Base-by-base conservation (phyloP, 108 stramenopile species). In the Pseudonitzschia multiseries region DNA sequence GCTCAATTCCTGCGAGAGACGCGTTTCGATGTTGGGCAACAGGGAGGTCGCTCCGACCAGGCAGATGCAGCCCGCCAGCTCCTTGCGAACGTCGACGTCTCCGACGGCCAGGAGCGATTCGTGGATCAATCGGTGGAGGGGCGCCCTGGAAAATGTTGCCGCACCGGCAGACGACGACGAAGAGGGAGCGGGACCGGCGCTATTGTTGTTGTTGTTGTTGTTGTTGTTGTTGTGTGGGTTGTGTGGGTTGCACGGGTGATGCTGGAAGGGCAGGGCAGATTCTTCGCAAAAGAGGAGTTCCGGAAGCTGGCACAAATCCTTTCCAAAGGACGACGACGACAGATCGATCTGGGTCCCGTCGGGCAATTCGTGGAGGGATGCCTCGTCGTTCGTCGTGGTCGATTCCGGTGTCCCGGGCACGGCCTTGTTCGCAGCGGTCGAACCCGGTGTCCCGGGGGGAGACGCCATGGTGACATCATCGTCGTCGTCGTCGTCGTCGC, bases 71-170 rank as follows among this genome's bases (percentile, higher is more conserved):
- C 72, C 71, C 15, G 81, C 77, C 20, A 95, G 79, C 50, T 95
- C 94, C 78, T 91, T 95, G 63, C 94, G 88, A 65, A 81, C 76
- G 66, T 91, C 90, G 29, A 83, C 90, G 65, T 95, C 94, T 40
- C 86, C 83, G 18, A 94, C 82, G 56, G 90, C 78, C 28, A 81
- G 70, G 2, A 96, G 81, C 26, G 92, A 92, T 68, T 81, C 68
- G 29, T 87, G 81, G 40, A 93, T 78, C 46, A 91, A 65, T 68
- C 89, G 50, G 59, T 90, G 94, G 1, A 96, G 77, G 13, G 94
- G 89, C 31, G 81, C 57, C 71, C 81, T 79, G 33, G 69, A 73
- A 50, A 81, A 63, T 18, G 80, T 75, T 29, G 62, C 29, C 57
- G 77, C 72, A 27, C 73, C 24, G n/a, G n/a, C n/a, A n/a, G n/a